A percentile compares a stretch with the other conserved stretches of the same genome.
Evolutionary conservation across 2,329 filamentous ascomycete genomes (phyloP).

Genomic region (Cytospora piceae): DNA sequence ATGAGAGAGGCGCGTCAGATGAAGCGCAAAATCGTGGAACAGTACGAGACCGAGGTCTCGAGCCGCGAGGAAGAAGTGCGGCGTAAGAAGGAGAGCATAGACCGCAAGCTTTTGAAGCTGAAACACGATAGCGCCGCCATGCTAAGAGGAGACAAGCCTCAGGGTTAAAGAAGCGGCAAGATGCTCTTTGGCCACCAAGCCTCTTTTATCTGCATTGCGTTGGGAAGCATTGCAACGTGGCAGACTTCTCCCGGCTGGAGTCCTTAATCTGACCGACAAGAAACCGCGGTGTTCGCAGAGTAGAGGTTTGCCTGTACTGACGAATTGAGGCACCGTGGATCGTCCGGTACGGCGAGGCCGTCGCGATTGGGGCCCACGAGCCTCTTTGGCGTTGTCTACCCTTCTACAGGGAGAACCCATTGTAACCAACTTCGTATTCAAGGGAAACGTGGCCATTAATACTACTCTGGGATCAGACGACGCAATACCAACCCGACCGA

Average conservation of each 20-base stretch:
- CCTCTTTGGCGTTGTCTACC: background rate
- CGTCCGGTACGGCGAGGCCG: background rate
- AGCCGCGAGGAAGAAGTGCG: slow-evolving; percentile 58
- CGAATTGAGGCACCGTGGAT: background rate
- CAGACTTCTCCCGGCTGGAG: background rate
- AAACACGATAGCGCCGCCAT: slow-evolving; percentile 61
- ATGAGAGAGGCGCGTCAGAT: slow-evolving; percentile 52
- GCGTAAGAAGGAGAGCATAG: slow-evolving; percentile 57
- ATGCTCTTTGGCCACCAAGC: background rate
- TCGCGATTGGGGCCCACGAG: background rate
- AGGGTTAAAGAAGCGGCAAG: slow-evolving; percentile 24
- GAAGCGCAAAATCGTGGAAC: slow-evolving; percentile 54
- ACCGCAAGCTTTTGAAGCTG: slow-evolving; percentile 57
- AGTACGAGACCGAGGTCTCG: slow-evolving; percentile 60
- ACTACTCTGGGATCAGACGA: background rate
- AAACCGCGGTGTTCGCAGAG: background rate
- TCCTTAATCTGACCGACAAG: background rate
- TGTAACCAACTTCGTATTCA: background rate
- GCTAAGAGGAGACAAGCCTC: slow-evolving; percentile 50
- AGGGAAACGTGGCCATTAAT: background rate
- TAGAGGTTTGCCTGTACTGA: background rate
- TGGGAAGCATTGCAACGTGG: background rate
- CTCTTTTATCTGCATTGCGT: background rate
- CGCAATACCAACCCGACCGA: background rate
- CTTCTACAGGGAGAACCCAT: background rate